These are phyloP conservation scores for Pisolithus sp. DNA, from an alignment of 768 basidiomycete species.

Conservation along the genomic window DNA sequence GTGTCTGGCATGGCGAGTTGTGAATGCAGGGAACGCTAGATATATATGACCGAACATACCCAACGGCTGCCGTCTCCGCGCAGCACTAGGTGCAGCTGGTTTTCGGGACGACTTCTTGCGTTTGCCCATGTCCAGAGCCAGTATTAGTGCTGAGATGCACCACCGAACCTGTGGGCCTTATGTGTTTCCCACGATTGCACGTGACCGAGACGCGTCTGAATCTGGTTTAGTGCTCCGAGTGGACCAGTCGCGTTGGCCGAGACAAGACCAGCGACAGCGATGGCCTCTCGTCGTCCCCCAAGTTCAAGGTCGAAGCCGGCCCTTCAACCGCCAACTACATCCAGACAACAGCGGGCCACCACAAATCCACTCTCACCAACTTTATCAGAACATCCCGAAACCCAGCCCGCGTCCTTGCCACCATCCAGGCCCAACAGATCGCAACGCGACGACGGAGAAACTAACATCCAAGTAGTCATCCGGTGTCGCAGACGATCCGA, in stretches of 20 bases:
- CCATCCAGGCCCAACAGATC: conserved; percentile 23
- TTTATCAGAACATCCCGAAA: conserved; percentile 13
- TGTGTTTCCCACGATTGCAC: conserved; percentile 13
- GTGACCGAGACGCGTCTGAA: conserved; percentile 29
- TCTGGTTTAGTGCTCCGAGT: too few relatives aligned
- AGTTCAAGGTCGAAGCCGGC: conserved; percentile 37
- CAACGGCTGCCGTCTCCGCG: conserved; percentile 63
- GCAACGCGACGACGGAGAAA: conserved; percentile 46
- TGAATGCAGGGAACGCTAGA: neutral
- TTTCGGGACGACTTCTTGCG: conserved; percentile 87
- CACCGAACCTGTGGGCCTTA: too few relatives aligned
- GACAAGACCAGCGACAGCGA: conserved; percentile 18
- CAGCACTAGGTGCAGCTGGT: conserved; percentile 56
- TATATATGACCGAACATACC: conserved; percentile 36
- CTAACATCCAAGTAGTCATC: conserved; percentile 90
- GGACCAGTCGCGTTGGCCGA: too few relatives aligned
- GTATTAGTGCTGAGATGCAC: too few relatives aligned
- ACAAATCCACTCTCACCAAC: conserved; percentile 28
- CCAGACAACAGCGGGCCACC: conserved; percentile 42
- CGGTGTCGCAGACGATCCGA: conserved; percentile 83
- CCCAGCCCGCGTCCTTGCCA: conserved; percentile 20
- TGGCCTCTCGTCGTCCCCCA: conserved; percentile 60
- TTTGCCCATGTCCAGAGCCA: conserved; percentile 59
- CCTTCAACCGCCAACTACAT: conserved; percentile 30
- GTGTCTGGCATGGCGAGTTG: conserved; percentile 46